These are phyloP conservation scores for Zhuliangozyma blackwelliae DNA, from an alignment of 1,139 yeast species.

Conservation along the genomic window DNA sequence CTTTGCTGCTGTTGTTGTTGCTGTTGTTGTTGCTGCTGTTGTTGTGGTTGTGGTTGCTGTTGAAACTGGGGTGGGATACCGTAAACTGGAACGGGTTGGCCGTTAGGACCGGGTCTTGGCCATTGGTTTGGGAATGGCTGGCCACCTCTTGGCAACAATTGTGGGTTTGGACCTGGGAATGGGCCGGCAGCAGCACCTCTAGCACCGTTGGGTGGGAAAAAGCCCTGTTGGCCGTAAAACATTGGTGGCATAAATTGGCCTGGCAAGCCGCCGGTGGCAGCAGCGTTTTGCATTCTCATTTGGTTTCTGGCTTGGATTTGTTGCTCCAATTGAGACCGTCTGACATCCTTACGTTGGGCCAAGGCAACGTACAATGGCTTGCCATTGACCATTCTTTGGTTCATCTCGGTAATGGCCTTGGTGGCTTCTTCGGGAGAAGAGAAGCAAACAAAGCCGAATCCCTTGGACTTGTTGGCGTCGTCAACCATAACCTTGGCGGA, in stretches of 20 bases:
- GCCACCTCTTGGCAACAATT: slow-evolving; percentile 77
- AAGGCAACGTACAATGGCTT: slow-evolving; percentile 98
- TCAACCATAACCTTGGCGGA: slow-evolving; percentile 97
- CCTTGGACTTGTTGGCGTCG: slow-evolving; percentile 92
- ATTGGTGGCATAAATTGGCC: slow-evolving; percentile 96
- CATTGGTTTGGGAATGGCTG: slow-evolving; percentile 61
- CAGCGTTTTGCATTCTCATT: slow-evolving; percentile 96
- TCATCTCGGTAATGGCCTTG: slow-evolving; percentile 97
- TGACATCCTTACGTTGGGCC: slow-evolving; percentile 98
- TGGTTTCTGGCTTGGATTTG: slow-evolving; percentile 98
- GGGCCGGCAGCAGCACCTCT: slow-evolving; percentile 69
- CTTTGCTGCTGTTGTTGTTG: slow-evolving; percentile 18
- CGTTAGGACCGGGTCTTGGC: slow-evolving; percentile 73
- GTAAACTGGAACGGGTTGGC: slow-evolving; percentile 76
- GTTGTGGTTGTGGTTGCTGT: slow-evolving; percentile 32
- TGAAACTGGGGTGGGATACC: slow-evolving; percentile 65
- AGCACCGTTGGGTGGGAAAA: slow-evolving; percentile 65
- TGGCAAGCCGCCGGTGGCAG: slow-evolving; percentile 82
- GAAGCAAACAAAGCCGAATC: slow-evolving; percentile 98
- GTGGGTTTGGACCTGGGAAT: slow-evolving; percentile 75
- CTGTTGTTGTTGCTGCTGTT: slow-evolving; percentile 17
- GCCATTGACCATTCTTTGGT: slow-evolving; percentile 92
- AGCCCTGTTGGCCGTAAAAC: slow-evolving; percentile 89
- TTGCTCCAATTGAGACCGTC: slow-evolving; percentile 96
- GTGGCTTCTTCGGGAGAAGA: slow-evolving; percentile 98